Conservation (phyloP, 2,329 filamentous ascomycete genomes). For the Epichloe sylvatica region DNA sequence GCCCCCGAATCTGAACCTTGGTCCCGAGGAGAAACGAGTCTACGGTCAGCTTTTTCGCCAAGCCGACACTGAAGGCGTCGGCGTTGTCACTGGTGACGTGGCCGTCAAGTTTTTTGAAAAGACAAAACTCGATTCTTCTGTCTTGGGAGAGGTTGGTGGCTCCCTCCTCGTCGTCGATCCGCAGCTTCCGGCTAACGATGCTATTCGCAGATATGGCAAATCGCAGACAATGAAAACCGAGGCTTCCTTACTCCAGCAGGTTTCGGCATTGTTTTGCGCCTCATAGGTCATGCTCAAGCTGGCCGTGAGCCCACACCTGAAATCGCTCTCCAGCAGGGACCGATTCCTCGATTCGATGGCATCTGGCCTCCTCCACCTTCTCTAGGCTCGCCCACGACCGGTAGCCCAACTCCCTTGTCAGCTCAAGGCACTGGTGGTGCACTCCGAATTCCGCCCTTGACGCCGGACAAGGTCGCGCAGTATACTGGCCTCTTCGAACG, state of each 20-base stretch:
- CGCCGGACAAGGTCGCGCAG: conserved; percentile 76
- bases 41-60: conserved; percentile 89
- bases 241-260: conserved; percentile 84
- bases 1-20: conserved; percentile 72
- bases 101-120: conserved; percentile 98
- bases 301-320: conserved; percentile 69
- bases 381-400: conserved; percentile 23
- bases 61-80: conserved; percentile 81
- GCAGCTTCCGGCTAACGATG: conserved; percentile 4
- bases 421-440: conserved; percentile 51
- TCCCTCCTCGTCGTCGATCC: neutral
- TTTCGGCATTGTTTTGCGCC: conserved; percentile 81
- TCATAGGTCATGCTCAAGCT: conserved; percentile 92
- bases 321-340: conserved; percentile 70
- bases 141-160: conserved; percentile 66
- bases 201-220: conserved; percentile 78
- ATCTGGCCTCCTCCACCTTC: conserved; percentile 25
- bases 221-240: conserved; percentile 91
- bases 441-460: conserved; percentile 77
- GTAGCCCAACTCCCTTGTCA: conserved; percentile 31
- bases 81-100: conserved; percentile 88
- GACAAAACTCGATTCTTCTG: conserved; percentile 71
- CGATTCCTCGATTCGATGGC: conserved; percentile 86
- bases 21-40: conserved; percentile 79
- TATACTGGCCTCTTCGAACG: conserved; percentile 86